phyloP scores from a whole-genome alignment of 148 eudicot genomes.

The Vaccinium myrtillus region DNA sequence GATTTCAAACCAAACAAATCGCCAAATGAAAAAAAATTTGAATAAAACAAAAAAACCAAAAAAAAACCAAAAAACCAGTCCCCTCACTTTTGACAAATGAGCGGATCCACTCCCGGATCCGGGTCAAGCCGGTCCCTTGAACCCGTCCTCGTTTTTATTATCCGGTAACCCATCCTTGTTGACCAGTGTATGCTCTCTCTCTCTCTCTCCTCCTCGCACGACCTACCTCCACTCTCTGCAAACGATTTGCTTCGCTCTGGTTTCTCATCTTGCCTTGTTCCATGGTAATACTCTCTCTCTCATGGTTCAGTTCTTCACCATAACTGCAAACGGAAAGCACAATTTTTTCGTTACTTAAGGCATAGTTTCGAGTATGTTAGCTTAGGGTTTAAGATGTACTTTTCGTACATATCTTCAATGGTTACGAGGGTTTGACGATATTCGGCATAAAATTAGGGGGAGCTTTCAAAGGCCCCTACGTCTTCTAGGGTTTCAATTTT shows the following conservation, averaged over 20 bases:
- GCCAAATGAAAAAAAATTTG: too few relatives aligned
- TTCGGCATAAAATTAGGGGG: not conserved
- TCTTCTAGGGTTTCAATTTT: conserved; percentile 1
- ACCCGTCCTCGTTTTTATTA: too few relatives aligned
- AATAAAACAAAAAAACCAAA: too few relatives aligned
- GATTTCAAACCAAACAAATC: too few relatives aligned
- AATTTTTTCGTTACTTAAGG: not conserved
- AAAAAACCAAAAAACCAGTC: too few relatives aligned
- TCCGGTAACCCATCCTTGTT: too few relatives aligned
- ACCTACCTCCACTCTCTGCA: not conserved
- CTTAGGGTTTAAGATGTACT: not conserved
- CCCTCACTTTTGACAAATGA: too few relatives aligned
- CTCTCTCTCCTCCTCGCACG: not conserved
- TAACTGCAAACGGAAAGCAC: not conserved
- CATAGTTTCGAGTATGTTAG: not conserved
- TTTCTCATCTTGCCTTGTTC: not conserved
- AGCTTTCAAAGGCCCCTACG: not conserved
- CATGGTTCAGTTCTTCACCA: not conserved
- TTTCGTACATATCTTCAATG: not conserved
- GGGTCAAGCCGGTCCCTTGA: too few relatives aligned
- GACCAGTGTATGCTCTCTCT: not conserved
- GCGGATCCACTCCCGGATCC: too few relatives aligned
- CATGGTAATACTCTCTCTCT: not conserved
- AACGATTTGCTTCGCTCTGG: not conserved
- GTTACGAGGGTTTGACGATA: not conserved